These are phyloP conservation scores for Beta vulgaris DNA, from an alignment of 148 eudicot genomes.

Conservation along the genomic window DNA sequence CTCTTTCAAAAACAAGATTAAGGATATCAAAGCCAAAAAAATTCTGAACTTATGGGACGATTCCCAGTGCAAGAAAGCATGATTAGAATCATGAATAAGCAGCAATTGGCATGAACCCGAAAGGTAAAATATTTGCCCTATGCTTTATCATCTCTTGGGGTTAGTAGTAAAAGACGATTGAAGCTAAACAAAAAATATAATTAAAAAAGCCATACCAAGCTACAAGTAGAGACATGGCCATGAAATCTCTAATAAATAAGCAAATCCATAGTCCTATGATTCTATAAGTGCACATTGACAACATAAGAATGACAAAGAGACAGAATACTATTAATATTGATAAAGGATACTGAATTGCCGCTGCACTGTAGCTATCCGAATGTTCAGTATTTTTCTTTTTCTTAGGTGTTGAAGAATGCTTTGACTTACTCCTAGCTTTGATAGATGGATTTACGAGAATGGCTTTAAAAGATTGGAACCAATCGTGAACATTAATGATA, in stretches of 20 bases:
- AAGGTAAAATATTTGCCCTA: no score
- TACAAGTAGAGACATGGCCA: no score
- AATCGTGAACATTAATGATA: slow-evolving; percentile 83
- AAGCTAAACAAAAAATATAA: no score
- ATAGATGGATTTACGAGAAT: slow-evolving; percentile 29
- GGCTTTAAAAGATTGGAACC: slow-evolving; percentile 80
- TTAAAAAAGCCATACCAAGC: no score
- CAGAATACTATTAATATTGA: slow-evolving; percentile 15
- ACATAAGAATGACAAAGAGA: not conserved
- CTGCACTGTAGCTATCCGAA: slow-evolving; percentile 46
- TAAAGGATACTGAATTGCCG: slow-evolving; percentile 77
- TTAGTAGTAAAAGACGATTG: no score
- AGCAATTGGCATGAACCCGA: not conserved
- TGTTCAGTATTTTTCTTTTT: slow-evolving; percentile 45
- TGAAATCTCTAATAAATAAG: not conserved
- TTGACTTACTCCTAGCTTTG: slow-evolving; percentile 47
- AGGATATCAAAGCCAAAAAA: slow-evolving; percentile 25
- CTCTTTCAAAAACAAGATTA: slow-evolving; percentile 48
- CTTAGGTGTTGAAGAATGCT: slow-evolving; percentile 62
- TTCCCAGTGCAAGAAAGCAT: not conserved
- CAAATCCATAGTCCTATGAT: not conserved
- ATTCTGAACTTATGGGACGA: no score
- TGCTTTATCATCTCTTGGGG: no score
- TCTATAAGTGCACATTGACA: no score
- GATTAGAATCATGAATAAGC: not conserved